Conservation (phyloP, 805 yeast species). For the Metschnikowia gelsemii region DNA sequence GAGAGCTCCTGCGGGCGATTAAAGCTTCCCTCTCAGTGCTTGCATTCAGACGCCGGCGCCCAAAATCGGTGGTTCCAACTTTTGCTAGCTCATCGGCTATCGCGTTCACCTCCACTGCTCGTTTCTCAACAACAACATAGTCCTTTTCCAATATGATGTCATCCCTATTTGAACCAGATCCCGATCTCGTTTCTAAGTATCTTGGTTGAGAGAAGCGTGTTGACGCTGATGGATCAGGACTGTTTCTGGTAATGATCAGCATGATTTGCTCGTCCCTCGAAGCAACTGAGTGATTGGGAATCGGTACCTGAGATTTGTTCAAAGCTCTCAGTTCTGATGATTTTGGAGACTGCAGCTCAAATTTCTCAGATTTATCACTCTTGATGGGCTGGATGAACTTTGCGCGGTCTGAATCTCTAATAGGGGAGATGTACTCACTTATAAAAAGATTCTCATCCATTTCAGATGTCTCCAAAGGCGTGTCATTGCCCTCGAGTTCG, state of each 20-base stretch:
- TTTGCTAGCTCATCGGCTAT: slow-evolving; percentile 87
- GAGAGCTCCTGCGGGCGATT: slow-evolving; percentile 33
- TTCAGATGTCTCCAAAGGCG: slow-evolving; percentile 62
- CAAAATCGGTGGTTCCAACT: slow-evolving; percentile 54
- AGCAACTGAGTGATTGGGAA: slow-evolving; percentile 4
- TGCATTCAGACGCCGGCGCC: slow-evolving; percentile 36
- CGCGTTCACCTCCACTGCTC: slow-evolving; percentile 93
- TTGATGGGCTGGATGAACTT: slow-evolving; percentile 22
- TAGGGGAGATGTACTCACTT: slow-evolving; percentile 69
- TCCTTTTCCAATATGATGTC: slow-evolving; percentile 70
- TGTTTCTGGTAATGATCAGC: slow-evolving; percentile 40
- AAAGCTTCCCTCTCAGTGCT: slow-evolving; percentile 23
- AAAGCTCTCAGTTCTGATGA: neutral
- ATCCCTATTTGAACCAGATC: slow-evolving; percentile 25
- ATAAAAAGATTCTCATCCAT: slow-evolving; percentile 80
- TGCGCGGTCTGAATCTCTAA: slow-evolving; percentile 27
- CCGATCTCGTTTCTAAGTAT: slow-evolving; percentile 11
- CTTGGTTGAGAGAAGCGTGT: slow-evolving; percentile 26
- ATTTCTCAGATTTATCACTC: slow-evolving; percentile 3
- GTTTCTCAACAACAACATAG: slow-evolving; percentile 91
- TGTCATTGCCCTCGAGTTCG: slow-evolving; percentile 52
- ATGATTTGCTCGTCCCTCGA: slow-evolving; percentile 47
- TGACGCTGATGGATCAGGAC: slow-evolving; percentile 42
- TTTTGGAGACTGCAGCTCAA: neutral
- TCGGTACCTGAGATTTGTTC: slow-evolving; percentile 3